phyloP scores from a whole-genome alignment of 192 early-diverging fungal species.

The Coemansia sp. region DNA sequence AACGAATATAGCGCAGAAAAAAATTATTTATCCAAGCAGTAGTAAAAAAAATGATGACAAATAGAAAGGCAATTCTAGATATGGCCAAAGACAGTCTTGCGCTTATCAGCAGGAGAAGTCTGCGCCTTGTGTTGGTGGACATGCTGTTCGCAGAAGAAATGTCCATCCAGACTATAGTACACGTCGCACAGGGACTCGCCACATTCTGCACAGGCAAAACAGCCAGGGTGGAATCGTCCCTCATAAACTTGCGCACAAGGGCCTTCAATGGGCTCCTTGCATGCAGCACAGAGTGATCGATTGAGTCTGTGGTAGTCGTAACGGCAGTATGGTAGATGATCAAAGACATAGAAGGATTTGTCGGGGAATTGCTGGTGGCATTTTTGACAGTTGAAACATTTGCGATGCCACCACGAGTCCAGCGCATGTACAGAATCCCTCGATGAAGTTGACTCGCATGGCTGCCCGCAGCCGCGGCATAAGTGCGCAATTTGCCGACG shows the following conservation, averaged over 20 bases:
- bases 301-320: constrained; percentile 86
- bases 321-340: constrained; percentile 78
- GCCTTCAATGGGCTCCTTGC: constrained; percentile 82
- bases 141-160: constrained; percentile 50
- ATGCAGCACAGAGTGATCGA: constrained; percentile 77
- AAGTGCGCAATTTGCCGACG: background rate
- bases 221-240: constrained; percentile 81
- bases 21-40: no score
- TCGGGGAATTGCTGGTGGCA: constrained; percentile 68
- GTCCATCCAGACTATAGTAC: constrained; percentile 48
- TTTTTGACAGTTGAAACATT: constrained; percentile 63
- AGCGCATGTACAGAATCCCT: constrained; percentile 59
- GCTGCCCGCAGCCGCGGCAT: constrained; percentile 32
- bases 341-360: constrained; percentile 83
- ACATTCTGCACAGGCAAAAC: constrained; percentile 71
- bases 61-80: constrained; percentile 10
- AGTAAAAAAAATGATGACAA: background rate
- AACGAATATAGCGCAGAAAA: no score
- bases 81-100: constrained; percentile 43
- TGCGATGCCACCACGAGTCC: constrained; percentile 63
- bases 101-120: constrained; percentile 25
- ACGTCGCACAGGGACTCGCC: constrained; percentile 49
- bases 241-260: constrained; percentile 87
- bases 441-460: constrained; percentile 31
- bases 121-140: constrained; percentile 35